Conservation (phyloP, 441 rosid species). For the Manihot esculenta region DNA sequence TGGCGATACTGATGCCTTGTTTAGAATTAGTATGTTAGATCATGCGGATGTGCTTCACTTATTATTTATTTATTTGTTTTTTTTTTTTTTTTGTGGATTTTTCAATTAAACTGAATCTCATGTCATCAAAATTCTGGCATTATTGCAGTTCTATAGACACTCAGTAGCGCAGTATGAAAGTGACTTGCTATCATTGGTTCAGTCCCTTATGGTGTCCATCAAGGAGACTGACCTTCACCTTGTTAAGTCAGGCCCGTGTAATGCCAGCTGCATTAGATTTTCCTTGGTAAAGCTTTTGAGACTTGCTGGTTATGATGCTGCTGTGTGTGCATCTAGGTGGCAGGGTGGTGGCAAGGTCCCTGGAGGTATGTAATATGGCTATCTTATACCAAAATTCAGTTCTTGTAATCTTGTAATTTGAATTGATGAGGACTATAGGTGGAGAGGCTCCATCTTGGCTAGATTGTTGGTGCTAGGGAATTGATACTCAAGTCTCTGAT, state of each 20-base stretch:
- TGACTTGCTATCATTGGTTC: slow-evolving; percentile 56
- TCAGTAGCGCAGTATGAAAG: slow-evolving; percentile 52
- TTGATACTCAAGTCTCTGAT: background rate
- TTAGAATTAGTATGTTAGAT: background rate
- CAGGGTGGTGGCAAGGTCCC: slow-evolving; percentile 81
- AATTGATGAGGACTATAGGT: background rate
- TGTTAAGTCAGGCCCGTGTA: slow-evolving; percentile 65
- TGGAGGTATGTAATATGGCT: slow-evolving; percentile 55
- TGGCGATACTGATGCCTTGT: background rate
- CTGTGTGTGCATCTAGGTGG: slow-evolving; percentile 82
- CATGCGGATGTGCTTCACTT: background rate
- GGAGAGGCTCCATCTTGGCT: background rate
- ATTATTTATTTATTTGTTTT: too few relatives aligned
- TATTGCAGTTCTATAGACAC: slow-evolving; percentile 55
- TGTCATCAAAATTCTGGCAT: slow-evolving; percentile 14
- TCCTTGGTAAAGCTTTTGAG: slow-evolving; percentile 69
- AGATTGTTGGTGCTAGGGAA: background rate
- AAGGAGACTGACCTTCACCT: slow-evolving; percentile 53
- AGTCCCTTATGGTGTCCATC: slow-evolving; percentile 55
- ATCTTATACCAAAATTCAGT: slow-evolving; percentile 5
- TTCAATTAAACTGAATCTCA: background rate
- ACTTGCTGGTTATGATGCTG: slow-evolving; percentile 82
- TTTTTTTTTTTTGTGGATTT: background rate
- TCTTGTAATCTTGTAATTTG: background rate
- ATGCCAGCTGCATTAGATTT: slow-evolving; percentile 78